Evolutionary conservation across 2,329 filamentous ascomycete species (phyloP), one percentile per base, ranked within the genome.

Genomic region (Pezizomycotina sp.): DNA sequence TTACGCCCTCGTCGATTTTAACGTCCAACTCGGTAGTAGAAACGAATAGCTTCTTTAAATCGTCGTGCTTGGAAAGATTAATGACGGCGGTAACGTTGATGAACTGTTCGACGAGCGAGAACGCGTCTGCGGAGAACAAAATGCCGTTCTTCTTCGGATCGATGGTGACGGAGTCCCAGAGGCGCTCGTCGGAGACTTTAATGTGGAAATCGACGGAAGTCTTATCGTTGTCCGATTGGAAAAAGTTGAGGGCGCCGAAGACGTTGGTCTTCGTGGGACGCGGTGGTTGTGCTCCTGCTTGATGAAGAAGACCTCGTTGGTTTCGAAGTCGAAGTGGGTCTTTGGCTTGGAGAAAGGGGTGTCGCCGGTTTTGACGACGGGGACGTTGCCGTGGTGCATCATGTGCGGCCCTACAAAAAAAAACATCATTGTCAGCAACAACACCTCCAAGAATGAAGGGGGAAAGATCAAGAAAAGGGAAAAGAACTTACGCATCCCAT

Each of bases 61-160:
- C 9, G 28, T 43, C 38, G 13, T 39, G 21, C 6, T 36, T 30
- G 5, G 6, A 20, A 23, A 38, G 38, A 2, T 35, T 35, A 10
- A 43, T 27, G 27, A 43, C 35, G 19, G 39, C 21, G 6, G 41
- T 43, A 10, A 36, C 41, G n/a, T 43, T 43, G 10, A 43, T 29
- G 3, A 27, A 38, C 18, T 34, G 24, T 2, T 10, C 12, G 26
- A 34, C 24, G 3, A 34, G 13, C 8, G 41, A 36, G 32, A 36
- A 33, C 2, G 41, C 36, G 10, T 43, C 36, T 9, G 39, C 12
- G 14, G 38, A 38, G 29, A 43, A 43, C 2, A 31, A 3, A n/a
- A 43, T 36, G 9, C 41, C 41, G 21, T 43, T 33, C 6, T 23
- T 19, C 8, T 19, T 8, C 4, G 35, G 35, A 19, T 36, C 32